Base-by-base conservation (phyloP, 495 filamentous ascomycete species). In the Podospora fimiseda region DNA sequence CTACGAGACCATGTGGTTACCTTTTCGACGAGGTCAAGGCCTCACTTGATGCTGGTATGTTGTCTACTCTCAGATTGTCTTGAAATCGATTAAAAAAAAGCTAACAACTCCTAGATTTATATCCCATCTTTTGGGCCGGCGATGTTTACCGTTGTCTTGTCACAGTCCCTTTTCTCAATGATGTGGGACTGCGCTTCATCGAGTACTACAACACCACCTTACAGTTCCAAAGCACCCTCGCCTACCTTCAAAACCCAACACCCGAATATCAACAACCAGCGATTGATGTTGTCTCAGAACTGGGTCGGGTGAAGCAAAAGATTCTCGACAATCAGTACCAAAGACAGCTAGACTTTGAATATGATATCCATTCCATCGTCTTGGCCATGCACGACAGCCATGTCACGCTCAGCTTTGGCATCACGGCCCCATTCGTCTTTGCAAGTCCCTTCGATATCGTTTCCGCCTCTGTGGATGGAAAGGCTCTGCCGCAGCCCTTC, bases 191-290 rank as follows among this genome's bases (percentile, higher is more conserved):
- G 11, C 60, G 69, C 8, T 81, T 84, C 55, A 24, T 83, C 15
- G 58, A 65, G 19, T 80, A 84, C 58, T 78, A 74, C 46, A 77
- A 75, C 51, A 74, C 80, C 39, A 76, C 74, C 2, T 56, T 84
- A 1, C 72, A 83, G 58, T 82, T 82, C 44, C 80, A 84, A 52
- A 77, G 69, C 23, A 83, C 79, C 0, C 44, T 80, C 15, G 69
- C 71, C 16, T 78, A 78, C 60, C 66, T 83, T 8, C 80, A 78
- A 61, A 69, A 73, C 27, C 81, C 81, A 9, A 80, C 80, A 1
- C 49, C 67, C 14, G 72, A 70, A 14, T 85, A 84, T 60, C 71
- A 75, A 30, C 76, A 80, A 57, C 79, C 77, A 2, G 52, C 70
- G 2, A 60, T 77, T 9, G 81, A 85, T 58, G 60, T 84, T 3